These are phyloP conservation scores for Bruguiera parviflora DNA, from an alignment of 345 rosid genomes.

Conservation along the genomic window DNA sequence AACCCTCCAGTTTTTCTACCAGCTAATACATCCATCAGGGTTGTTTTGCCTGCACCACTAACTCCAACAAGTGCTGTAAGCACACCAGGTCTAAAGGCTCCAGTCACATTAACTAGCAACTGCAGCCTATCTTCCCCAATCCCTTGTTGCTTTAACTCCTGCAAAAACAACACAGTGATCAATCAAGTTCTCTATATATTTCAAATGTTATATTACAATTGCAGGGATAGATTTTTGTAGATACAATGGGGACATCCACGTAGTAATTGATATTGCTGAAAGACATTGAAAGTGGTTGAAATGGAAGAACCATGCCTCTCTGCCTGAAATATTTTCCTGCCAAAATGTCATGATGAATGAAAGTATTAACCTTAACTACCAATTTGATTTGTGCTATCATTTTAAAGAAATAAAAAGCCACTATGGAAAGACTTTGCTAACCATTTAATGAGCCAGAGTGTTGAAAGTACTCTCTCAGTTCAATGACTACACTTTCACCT, in stretches of 20 bases:
- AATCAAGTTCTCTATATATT: conserved; percentile 12
- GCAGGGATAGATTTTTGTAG: conserved; percentile 18
- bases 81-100: conserved; percentile 89
- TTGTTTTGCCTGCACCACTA: conserved; percentile 98
- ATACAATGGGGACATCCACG: conserved; percentile 84
- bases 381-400: not conserved
- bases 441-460: conserved; percentile 74
- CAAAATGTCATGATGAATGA: conserved; percentile 15
- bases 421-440: conserved; percentile 23
- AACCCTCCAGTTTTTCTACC: conserved; percentile 96
- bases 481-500: conserved; percentile 65
- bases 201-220: conserved; percentile 7
- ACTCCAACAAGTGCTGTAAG: conserved; percentile 97
- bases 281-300: conserved; percentile 89
- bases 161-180: conserved; percentile 24
- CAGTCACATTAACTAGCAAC: conserved; percentile 82
- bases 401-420: conserved; percentile 13
- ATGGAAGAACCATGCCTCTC: conserved; percentile 99
- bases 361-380: conserved; percentile 9
- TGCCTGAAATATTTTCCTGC: conserved; percentile 86
- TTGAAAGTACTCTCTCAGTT: conserved; percentile 77
- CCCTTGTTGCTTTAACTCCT: conserved; percentile 95
- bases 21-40: conserved; percentile 98
- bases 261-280: conserved; percentile 85
- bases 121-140: conserved; percentile 76